Evolutionary conservation across 129 eudicot genomes (phyloP), one percentile per base, ranked within the genome.

Genomic region (Helianthus tuberosus): DNA sequence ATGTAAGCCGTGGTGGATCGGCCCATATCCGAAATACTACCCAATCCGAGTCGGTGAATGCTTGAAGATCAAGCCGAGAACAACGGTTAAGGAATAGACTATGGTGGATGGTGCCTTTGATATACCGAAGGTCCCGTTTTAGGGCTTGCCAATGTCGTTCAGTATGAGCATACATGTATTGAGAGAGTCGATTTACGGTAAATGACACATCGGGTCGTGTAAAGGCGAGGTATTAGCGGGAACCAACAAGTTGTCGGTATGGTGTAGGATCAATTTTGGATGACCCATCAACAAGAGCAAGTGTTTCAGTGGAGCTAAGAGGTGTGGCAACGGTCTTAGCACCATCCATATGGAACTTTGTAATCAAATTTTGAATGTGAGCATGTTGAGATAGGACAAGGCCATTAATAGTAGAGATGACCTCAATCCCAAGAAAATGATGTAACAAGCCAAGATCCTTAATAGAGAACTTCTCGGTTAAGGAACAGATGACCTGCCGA

Each of bases 41-140:
- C 71, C 71, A 74, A 25, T 74, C 64, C 9, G 53, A n/a, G 35
- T 63, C 64, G 16, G 17, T 3, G 17, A 74, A 74, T 1, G 53
- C 53, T 0, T 10, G 0, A 3, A 74, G 50, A 0, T 35, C 1
- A 0, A 16, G 14, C 7, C 25, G 4, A 0, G 11, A 17, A 8
- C 29, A 15, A 11, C 14, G 15, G 2, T 15, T 25, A 5, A 69
- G 50, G 8, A 14, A 49, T 0, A 74, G 20, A 9, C 64, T 27
- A 35, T 6, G 10, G 4, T 35, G 9, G 8, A 49, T 11, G 3
- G 64, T 74, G 0, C 55, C 58, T 5, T 74, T 50, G 0, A 74
- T 12, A 25, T 62, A 64, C 1, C 54, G 52, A 11, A 64, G 64
- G 0, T 63, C 46, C 0, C 64, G 6, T 5, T 74, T 74, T 0